phyloP scores from a whole-genome alignment of 139 green algal genomes.

The Closterium sp. region DNA sequence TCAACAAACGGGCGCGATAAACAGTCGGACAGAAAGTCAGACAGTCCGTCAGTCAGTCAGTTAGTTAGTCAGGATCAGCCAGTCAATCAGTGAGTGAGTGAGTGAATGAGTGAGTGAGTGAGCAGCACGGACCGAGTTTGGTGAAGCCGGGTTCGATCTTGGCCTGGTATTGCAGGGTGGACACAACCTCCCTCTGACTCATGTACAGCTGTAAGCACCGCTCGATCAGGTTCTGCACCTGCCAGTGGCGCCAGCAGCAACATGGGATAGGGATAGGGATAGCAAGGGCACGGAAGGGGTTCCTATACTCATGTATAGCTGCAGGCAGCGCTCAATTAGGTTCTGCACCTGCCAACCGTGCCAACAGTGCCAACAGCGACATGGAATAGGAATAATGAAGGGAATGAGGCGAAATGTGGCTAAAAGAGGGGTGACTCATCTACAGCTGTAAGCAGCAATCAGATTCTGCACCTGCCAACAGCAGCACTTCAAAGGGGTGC shows the following conservation, averaged over 20 bases:
- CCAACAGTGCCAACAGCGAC: background rate
- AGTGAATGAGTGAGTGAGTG: background rate
- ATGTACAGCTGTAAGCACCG: constrained; percentile 91
- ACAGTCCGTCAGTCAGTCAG: too few species aligned
- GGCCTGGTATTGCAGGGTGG: constrained; percentile 67
- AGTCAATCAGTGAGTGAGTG: background rate
- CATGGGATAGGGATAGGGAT: background rate
- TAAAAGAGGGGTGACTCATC: constrained; percentile 65
- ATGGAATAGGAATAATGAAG: background rate
- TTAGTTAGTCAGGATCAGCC: too few species aligned
- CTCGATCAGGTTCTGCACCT: constrained; percentile 90
- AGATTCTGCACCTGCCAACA: constrained; percentile 43
- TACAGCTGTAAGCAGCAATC: constrained; percentile 91
- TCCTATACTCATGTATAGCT: constrained; percentile 83
- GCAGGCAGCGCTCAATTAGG: constrained; percentile 88
- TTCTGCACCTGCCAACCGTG: constrained; percentile 69
- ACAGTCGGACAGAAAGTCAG: too few species aligned
- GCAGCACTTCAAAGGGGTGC: background rate
- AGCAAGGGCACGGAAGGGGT: background rate
- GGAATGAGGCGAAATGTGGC: background rate
- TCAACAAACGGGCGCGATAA: too few species aligned
- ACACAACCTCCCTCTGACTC: constrained; percentile 75
- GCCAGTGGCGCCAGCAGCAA: background rate
- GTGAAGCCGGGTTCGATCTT: constrained; percentile 86
- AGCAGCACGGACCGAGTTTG: constrained; percentile 18